Conservation (phyloP, 257 asterid genomes). For the Plantago elongata region DNA sequence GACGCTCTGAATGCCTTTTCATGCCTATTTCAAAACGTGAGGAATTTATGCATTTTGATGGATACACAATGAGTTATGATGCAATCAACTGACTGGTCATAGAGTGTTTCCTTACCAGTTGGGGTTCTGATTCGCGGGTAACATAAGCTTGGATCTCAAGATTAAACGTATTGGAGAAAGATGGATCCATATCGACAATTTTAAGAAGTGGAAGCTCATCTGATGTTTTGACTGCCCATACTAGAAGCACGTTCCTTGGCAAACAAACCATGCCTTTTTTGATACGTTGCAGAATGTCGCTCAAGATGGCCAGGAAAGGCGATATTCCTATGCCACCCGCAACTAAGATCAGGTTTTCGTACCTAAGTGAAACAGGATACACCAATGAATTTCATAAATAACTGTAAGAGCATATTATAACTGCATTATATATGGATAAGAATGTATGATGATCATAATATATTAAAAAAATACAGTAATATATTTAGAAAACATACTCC, state of each 20-base stretch:
- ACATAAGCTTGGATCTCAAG: conserved; percentile 77
- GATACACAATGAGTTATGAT: no score
- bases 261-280: conserved; percentile 50
- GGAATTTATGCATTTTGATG: no score
- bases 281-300: conserved; percentile 65
- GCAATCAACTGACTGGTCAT: no score
- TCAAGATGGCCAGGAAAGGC: conserved; percentile 76
- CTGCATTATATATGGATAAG: no score
- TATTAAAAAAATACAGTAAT: background rate
- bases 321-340: conserved; percentile 96
- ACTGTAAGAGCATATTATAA: no score
- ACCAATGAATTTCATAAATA: background rate
- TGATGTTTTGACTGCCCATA: conserved; percentile 74
- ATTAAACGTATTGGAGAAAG: conserved; percentile 43
- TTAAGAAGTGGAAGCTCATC: conserved; percentile 75
- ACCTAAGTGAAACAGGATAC: conserved; percentile 35
- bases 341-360: conserved; percentile 69
- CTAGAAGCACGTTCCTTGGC: conserved; percentile 52
- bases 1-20: no score
- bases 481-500: conserved; percentile 34
- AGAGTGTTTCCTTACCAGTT: conserved; percentile 38
- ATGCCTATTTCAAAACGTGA: no score
- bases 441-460: background rate
- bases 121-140: conserved; percentile 71
- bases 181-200: conserved; percentile 62